Evolutionary conservation across 2,329 filamentous ascomycete species (phyloP), one percentile per base, ranked within the genome.

Genomic region (Myriosclerotinia scirpicola): DNA sequence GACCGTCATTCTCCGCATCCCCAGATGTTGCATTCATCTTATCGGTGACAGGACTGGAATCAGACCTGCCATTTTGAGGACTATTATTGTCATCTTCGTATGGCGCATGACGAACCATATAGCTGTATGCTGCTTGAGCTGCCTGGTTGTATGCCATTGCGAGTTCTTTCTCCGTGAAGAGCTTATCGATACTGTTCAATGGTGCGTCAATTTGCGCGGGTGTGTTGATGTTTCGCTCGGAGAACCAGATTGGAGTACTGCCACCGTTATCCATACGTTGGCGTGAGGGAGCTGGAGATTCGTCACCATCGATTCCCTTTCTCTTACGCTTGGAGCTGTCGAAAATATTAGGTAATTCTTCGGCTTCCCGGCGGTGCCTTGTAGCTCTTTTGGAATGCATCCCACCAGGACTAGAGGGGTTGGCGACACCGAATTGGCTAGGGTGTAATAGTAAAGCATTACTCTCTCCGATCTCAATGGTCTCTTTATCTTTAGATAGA

Each of bases 111-210:
- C 85, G 83, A 63, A 87, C 77, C 66, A 89, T 81, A 72, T 87
- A 85, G 69, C 85, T 84, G 75, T 88, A 85, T 11, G 87, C 83
- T 2, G 86, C 86, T 26, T 88, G 73, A 40, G 87, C 86, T 6
- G 87, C 84, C 5, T 81, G 79, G 68, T 88, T 89, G 75, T 89
- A 89, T 38, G 85, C 85, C 80, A 90, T 83, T 5, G 84, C 82
- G 40, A 90, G 81, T 77, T 90, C 87, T 77, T 88, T 89, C 72
- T 90, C 87, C 0, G 87, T 90, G 61, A 90, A 90, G 48, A 90
- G 82, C 79, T 89, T 89, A 72, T 90, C 87, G 67, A 90, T 84
- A 74, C 84, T 89, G 75, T 88, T 89, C 1, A 87, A 78, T 0
- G 85, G 83, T 11, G 85, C 73, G 26, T 78, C 86, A 26, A 84